phyloP scores from a whole-genome alignment of 2,329 filamentous ascomycete genomes.

The Zymoseptoria brevis region DNA sequence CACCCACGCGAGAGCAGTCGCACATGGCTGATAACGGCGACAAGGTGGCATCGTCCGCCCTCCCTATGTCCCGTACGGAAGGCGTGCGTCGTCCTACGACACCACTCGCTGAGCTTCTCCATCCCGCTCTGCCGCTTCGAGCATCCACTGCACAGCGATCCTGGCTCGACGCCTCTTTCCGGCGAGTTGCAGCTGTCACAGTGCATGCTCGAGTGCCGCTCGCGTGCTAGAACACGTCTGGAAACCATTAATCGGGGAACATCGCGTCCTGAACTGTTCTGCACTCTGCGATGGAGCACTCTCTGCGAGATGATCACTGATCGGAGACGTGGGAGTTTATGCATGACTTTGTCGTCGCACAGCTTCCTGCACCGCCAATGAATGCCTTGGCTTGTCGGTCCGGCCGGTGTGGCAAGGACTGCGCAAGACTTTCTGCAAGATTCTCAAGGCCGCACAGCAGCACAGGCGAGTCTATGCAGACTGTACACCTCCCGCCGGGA shows the following conservation, averaged over 20 bases:
- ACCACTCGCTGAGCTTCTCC: not conserved
- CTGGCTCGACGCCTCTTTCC: not conserved
- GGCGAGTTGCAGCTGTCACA: constrained; percentile 6
- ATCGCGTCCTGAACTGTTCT: not conserved
- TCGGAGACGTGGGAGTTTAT: not conserved
- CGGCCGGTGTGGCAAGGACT: not conserved
- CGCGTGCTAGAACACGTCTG: not conserved
- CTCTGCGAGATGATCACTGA: not conserved
- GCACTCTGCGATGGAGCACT: not conserved
- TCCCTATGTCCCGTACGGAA: not conserved
- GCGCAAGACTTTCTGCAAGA: not conserved
- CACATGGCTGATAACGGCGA: not conserved
- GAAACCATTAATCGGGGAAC: not conserved
- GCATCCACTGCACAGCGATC: not conserved
- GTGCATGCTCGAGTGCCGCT: not conserved
- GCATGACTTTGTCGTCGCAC: not conserved
- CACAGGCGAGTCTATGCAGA: not conserved
- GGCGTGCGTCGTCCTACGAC: not conserved
- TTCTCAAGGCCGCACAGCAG: not conserved
- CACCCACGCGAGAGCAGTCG: not conserved
- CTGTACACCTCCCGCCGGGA: not conserved
- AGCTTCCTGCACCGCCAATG: not conserved
- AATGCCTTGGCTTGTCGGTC: not conserved
- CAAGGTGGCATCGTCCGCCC: not conserved
- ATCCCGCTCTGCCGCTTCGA: not conserved